Evolutionary conservation across 2,329 filamentous ascomycete species (phyloP).

Genomic region (Colletotrichum sp.): DNA sequence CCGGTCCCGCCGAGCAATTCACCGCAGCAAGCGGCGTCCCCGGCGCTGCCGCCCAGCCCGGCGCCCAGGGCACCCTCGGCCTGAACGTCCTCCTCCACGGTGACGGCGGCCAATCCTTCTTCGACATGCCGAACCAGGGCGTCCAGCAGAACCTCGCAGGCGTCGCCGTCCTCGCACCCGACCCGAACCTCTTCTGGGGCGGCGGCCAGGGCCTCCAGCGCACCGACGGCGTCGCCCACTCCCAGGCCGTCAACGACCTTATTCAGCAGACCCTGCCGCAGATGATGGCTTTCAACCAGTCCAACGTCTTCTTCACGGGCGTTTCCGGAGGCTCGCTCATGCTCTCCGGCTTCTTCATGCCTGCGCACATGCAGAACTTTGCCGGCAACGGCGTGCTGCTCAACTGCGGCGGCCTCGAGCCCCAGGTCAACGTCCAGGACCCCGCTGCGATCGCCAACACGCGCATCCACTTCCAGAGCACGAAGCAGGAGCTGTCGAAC

Average conservation of each 20-base stretch:
- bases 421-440: conserved; percentile 56
- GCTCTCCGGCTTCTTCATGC: conserved; percentile 63
- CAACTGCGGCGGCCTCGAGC: conserved; percentile 59
- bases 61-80: conserved; percentile 43
- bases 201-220: conserved; percentile 56
- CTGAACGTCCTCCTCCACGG: conserved; percentile 65
- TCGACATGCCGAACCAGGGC: conserved; percentile 61
- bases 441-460: conserved; percentile 48
- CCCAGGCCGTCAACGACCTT: conserved; percentile 59
- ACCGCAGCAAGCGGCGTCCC: conserved; percentile 51
- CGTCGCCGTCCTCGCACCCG: conserved; percentile 58
- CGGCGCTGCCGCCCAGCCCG: conserved; percentile 24
- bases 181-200: conserved; percentile 63
- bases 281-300: conserved; percentile 56
- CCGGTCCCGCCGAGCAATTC: conserved; percentile 59
- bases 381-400: conserved; percentile 56
- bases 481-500: conserved; percentile 51
- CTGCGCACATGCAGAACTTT: conserved; percentile 57
- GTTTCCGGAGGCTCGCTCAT: conserved; percentile 60
- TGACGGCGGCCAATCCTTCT: conserved; percentile 64
- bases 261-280: conserved; percentile 54
- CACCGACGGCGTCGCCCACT: conserved; percentile 59
- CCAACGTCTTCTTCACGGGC: conserved; percentile 61
- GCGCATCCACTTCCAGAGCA: conserved; percentile 62
- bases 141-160: conserved; percentile 56